Evolutionary conservation across 257 asterid genomes (phyloP).

Genomic region (Catharanthus roseus): DNA sequence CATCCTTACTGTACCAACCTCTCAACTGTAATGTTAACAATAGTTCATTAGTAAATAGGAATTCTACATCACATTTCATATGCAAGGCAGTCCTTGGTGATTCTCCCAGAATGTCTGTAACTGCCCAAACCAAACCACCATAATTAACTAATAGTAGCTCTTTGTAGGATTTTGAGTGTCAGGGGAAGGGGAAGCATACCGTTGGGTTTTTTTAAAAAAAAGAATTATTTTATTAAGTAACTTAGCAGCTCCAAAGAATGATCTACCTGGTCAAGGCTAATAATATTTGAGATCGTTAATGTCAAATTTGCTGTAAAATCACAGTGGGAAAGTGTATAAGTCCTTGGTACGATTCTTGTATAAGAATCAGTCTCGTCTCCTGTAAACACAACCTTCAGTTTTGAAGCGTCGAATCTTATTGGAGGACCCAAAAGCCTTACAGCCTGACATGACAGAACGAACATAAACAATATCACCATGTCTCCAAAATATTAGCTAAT

Average conservation of each 20-base stretch:
- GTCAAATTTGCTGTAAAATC: conserved; percentile 73
- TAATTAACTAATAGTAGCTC: too few relatives aligned
- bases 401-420: conserved; percentile 84
- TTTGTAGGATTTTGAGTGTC: background rate
- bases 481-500: background rate
- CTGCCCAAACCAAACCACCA: background rate
- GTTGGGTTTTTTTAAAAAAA: too few relatives aligned
- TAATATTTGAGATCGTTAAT: conserved; percentile 57
- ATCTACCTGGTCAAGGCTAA: conserved; percentile 65
- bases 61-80: too few relatives aligned
- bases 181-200: too few relatives aligned
- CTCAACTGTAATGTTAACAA: conserved; percentile 44
- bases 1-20: conserved; percentile 87
- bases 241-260: background rate
- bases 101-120: background rate
- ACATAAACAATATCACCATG: background rate
- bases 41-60: too few relatives aligned
- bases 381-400: conserved; percentile 60
- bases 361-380: conserved; percentile 44
- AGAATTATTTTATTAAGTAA: too few relatives aligned
- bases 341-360: conserved; percentile 61
- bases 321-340: conserved; percentile 88
- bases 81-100: background rate
- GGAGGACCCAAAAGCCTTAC: conserved; percentile 84
- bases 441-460: conserved; percentile 39